Conservation (phyloP, 805 yeast genomes). For the Spathaspora girioi region DNA sequence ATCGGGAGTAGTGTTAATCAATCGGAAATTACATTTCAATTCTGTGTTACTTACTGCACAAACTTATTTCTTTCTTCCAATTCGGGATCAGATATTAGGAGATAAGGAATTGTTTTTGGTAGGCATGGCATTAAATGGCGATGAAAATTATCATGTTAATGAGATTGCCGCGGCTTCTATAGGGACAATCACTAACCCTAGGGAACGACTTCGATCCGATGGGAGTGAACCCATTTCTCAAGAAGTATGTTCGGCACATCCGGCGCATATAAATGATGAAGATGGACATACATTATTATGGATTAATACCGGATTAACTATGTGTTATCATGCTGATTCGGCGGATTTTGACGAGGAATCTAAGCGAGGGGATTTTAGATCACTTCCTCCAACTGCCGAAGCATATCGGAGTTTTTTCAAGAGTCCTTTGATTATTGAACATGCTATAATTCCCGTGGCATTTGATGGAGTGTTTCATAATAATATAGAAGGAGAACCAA, state of each 20-base stretch:
- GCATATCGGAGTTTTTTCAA: conserved; percentile 17
- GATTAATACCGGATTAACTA: conserved; percentile 41
- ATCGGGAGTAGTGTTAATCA: conserved; percentile 22
- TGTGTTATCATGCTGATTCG: conserved; percentile 28
- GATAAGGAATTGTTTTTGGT: conserved; percentile 29
- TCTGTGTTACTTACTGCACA: conserved; percentile 21
- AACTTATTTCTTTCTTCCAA: conserved; percentile 20
- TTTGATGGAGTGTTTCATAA: background rate
- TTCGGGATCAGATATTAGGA: conserved; percentile 16
- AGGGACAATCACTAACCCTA: conserved; percentile 24
- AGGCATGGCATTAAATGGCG: conserved; percentile 25
- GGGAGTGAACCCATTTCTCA: conserved; percentile 12
- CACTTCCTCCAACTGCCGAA: conserved; percentile 15
- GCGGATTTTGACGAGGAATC: conserved; percentile 32
- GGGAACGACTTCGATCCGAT: conserved; percentile 15
- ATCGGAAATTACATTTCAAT: conserved; percentile 20
- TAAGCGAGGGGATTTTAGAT: conserved; percentile 16
- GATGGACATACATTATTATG: conserved; percentile 32
- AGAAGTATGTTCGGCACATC: conserved; percentile 40
- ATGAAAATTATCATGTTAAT: conserved; percentile 23
- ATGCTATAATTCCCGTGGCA: conserved; percentile 53
- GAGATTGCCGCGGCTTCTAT: conserved; percentile 20
- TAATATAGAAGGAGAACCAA: conserved; percentile 39
- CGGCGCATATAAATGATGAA: conserved; percentile 33
- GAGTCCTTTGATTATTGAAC: conserved; percentile 34